A percentile compares a stretch with the other conserved stretches of the same genome.
Evolutionary conservation across 805 yeast species (phyloP).

Genomic region (Yarrowia divulgata): DNA sequence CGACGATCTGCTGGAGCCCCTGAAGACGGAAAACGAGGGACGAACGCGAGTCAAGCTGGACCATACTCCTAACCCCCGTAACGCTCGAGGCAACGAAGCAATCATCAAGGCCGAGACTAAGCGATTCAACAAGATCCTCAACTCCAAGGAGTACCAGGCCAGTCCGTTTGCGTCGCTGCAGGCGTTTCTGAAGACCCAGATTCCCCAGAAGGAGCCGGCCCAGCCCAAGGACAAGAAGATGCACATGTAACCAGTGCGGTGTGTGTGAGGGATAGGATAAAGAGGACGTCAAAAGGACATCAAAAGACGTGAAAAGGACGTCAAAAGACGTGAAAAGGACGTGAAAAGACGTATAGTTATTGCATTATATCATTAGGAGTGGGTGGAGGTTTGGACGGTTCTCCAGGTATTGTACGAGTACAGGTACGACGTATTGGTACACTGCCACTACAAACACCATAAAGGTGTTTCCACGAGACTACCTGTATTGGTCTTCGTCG

Average conservation of each 20-base stretch:
- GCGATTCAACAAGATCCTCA: conserved; percentile 43
- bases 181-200: conserved; percentile 42
- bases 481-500: no score
- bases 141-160: conserved; percentile 42
- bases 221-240: conserved; percentile 13
- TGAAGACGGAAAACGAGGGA: conserved; percentile 13
- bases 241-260: conserved; percentile 33
- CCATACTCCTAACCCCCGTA: conserved; percentile 42
- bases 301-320: background rate
- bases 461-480: no score
- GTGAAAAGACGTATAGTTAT: background rate
- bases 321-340: no score
- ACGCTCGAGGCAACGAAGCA: conserved; percentile 42
- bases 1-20: conserved; percentile 33
- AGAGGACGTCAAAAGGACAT: background rate
- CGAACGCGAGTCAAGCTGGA: conserved; percentile 23
- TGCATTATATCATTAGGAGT: background rate
- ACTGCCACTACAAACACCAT: no score
- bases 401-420: no score
- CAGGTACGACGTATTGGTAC: no score
- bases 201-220: conserved; percentile 16
- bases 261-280: background rate
- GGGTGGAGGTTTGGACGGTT: no score
- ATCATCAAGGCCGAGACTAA: conserved; percentile 44
- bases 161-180: conserved; percentile 45